Percentiles rank a stretch among this genome's conserved stretches.
Conservation (phyloP, 345 rosid species). For the Eucalyptus marginata region DNA sequence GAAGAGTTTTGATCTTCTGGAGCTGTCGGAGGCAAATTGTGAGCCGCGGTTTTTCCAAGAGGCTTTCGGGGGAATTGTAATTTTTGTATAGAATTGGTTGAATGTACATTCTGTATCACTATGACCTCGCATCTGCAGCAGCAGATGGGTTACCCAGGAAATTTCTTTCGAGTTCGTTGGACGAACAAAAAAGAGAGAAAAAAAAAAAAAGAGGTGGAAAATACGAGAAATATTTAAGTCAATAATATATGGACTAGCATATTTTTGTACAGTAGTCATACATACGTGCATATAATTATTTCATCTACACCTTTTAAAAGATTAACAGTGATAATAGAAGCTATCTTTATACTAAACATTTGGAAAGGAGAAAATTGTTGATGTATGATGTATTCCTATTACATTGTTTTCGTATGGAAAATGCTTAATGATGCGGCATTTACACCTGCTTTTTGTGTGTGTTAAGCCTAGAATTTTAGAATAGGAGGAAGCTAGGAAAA, state of each 20-base stretch:
- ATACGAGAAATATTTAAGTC: not conserved
- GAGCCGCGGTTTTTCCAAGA: not conserved
- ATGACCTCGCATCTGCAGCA: conserved; percentile 7
- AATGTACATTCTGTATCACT: conserved; percentile 30
- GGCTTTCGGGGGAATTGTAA: not conserved
- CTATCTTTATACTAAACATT: not conserved
- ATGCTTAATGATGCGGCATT: not conserved
- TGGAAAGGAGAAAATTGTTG: not conserved
- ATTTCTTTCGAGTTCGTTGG: not conserved
- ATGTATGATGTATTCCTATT: not conserved
- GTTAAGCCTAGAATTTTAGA: not conserved
- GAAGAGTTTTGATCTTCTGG: not conserved
- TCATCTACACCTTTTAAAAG: not conserved
- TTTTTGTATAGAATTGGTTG: conserved; percentile 27
- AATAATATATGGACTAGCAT: not conserved
- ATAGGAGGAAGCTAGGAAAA: not conserved
- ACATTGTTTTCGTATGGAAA: not conserved
- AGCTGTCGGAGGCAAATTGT: not conserved
- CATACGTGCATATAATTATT: not conserved
- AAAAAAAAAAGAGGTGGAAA: not conserved
- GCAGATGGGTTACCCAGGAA: not conserved
- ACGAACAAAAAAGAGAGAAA: not conserved
- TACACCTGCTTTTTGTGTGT: not conserved
- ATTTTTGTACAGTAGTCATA: not conserved
- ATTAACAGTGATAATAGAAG: not conserved